A percentile compares a stretch with the other conserved stretches of the same genome.
These are phyloP conservation scores for Porodaedalea pini DNA, from an alignment of 1,284 basidiomycete genomes.

Conservation along the genomic window DNA sequence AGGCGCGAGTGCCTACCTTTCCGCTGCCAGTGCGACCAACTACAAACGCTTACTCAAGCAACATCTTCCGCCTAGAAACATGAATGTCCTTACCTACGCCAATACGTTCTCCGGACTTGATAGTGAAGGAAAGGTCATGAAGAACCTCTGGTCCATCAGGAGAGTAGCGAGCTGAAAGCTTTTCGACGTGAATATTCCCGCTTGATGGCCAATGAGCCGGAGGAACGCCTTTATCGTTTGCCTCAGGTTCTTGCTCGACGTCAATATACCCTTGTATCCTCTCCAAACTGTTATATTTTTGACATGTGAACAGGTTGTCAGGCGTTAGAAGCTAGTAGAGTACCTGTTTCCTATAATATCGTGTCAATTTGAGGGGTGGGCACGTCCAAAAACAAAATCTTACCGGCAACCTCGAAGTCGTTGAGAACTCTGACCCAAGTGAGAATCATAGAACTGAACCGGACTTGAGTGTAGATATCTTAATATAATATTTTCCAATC, in stretches of 20 bases:
- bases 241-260: constrained; percentile 40
- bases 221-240: constrained; percentile 18
- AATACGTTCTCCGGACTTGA: constrained; percentile 40
- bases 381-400: not conserved
- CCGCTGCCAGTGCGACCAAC: constrained; percentile 75
- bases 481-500: not conserved
- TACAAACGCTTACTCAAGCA: constrained; percentile 22
- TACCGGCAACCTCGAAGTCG: constrained; percentile 19
- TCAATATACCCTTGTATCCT: constrained; percentile 40
- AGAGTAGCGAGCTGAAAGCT: constrained; percentile 26
- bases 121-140: constrained; percentile 35
- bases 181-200: constrained; percentile 37
- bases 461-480: not conserved
- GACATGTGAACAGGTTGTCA: not conserved
- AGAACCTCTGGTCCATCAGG: constrained; percentile 34
- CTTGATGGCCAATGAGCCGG: constrained; percentile 45
- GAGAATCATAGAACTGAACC: not conserved
- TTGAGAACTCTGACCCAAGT: constrained; percentile 21
- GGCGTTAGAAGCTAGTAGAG: not conserved
- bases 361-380: not conserved
- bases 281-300: constrained; percentile 31
- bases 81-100: constrained; percentile 33
- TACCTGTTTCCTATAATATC: constrained; percentile 2
- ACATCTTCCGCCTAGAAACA: constrained; percentile 2
- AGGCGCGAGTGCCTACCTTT: constrained; percentile 42